Evolutionary conservation across 306 rosid genomes (phyloP), one percentile per base, ranked within the genome.

Genomic region (peach (Prunus persica)): DNA sequence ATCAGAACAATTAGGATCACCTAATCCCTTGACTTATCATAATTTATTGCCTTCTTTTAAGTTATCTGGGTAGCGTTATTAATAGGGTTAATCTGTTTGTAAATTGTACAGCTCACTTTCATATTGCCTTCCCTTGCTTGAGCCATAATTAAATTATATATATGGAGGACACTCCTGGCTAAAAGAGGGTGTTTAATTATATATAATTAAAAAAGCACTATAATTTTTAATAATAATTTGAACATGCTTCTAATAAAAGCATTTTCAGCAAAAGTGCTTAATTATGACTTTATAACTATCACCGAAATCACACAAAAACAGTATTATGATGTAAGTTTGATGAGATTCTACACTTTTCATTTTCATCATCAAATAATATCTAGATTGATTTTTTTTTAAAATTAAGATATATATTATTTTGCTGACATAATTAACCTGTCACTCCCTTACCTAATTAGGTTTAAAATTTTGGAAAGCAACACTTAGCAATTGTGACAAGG

Each of bases 1-100:
- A 56, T 67, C 46, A 47, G 51, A 34, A 41, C 24, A 49, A 63
- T 60, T 65, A 2, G 65, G 78, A 67, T 80, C 46, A 85, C 89
- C 93, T 74, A 85, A 88, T 82, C 73, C 74, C 71, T 82, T 80
- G 87, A 88, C 86, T 72, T 28, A 16, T 45, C 45, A 15, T 57
- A 75, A 75, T 65, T 34, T 69, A 28, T 50, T 18, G 60, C 69
- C 19, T 11, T 12, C 1, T 13, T 20, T 22, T 28, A 51, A 41
- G 69, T 14, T 13, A 32, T 75, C 38, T 65, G 52, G 30, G 76
- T 18, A 38, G 24, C 67, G 18, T 58, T 57, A 46, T 24, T 43
- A 19, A 5, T 43, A 11, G 4, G 27, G 45, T 25, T 72, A 28
- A 30, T 63, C 18, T 58, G 27, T 28, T 52, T 30, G 45, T 11